phyloP scores from a whole-genome alignment of 371 early-diverging fungal genomes.

The Apophysomyces sp. region DNA sequence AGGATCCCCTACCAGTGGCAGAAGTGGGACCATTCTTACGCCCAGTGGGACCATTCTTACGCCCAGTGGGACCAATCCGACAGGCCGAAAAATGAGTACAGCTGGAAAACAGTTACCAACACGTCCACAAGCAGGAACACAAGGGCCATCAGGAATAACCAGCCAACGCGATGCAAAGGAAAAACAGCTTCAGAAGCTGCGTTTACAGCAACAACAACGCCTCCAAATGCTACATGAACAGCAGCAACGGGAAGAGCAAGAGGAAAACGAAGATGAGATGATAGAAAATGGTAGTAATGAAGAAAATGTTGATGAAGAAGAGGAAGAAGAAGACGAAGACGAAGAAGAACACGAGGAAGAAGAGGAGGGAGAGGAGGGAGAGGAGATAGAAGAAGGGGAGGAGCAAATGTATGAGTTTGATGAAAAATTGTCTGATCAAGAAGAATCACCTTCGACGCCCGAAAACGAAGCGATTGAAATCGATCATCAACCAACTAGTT shows the following conservation, averaged over 20 bases:
- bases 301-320: conserved; percentile 1
- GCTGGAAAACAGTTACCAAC: conserved; percentile 7
- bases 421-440: neutral
- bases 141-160: conserved; percentile 12
- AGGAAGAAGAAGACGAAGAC: conserved; percentile 3
- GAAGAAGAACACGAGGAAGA: conserved; percentile 12
- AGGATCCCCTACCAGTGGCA: conserved; percentile 8
- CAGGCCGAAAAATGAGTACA: conserved; percentile 5
- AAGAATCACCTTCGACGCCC: neutral
- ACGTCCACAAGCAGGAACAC: conserved; percentile 24
- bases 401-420: conserved; percentile 3
- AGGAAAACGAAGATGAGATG: conserved; percentile 7
- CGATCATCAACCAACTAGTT: neutral
- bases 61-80: conserved; percentile 8
- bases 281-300: neutral
- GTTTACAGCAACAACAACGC: conserved; percentile 15
- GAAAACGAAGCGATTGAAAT: neutral
- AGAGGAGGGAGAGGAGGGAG: neutral
- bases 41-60: too few relatives aligned
- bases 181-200: conserved; percentile 20
- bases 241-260: conserved; percentile 10
- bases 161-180: conserved; percentile 12
- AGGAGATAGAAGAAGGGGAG: conserved; percentile 10
- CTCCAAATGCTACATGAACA: conserved; percentile 15
- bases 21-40: conserved; percentile 13